Evolutionary conservation across 208 protist species (phyloP), one percentile per base, ranked within the genome.

Genomic region (Porcisia deanei): DNA sequence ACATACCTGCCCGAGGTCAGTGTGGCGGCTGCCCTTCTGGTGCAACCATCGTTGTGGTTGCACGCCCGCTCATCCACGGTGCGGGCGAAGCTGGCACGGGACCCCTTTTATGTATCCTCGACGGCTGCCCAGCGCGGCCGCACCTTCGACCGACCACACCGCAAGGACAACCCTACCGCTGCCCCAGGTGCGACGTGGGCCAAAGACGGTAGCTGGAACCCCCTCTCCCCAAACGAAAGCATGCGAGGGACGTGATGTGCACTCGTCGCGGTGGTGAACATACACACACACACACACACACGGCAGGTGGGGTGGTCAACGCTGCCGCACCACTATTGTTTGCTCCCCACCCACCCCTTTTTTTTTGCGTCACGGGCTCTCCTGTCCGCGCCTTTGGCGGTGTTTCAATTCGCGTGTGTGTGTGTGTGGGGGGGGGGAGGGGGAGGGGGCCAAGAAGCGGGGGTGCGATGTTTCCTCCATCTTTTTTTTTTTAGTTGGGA

Each of bases 1-100:
- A 49, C 73, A 53, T 96, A 96, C 82, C 67, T 95, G 41, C 92
- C 92, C 43, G 88, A 94, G 53, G 80, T 96, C 12, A 85, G 25
- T 49, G 73, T 85, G 63, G 84, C 90, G 55, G 83, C 79, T 16
- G 92, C 88, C 43, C 72, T 96, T 58, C 82, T 94, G 53, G 53
- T 88, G 70, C 89, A 94, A 70, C 88, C 88, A 0, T 73, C 55
- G 9, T 79, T 96, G 75, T 96, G 92, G 92, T 72, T 81, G 22
- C 82, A 88, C 57, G 80, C 69, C 2, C 71, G 82, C 4, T 41
- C 75, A 2, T 71, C 64, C 0, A 47, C 75, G 61, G 82, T 82
- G 61, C 79, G 71, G 53, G 49, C 58, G 72, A 64, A 47, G 25
- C 76, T 85, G 1, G 54, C 61, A 22, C 25, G 22, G 2, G 72